Evolutionary conservation across 768 basidiomycete species (phyloP).

Genomic region (Paxillus rubicundulus): DNA sequence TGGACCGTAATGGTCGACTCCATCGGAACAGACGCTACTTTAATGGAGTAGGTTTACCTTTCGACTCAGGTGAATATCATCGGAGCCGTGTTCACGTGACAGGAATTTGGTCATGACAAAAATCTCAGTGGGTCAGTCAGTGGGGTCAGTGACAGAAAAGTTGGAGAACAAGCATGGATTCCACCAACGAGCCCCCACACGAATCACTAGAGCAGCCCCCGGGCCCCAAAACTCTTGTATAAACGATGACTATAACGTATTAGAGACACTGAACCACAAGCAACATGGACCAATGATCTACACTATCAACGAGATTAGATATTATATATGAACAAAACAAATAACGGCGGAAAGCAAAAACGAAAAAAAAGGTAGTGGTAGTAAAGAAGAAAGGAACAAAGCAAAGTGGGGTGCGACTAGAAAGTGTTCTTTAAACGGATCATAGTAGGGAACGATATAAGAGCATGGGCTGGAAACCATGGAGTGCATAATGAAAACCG

Average conservation of each 20-base stretch:
- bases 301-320: slow-evolving; percentile 29
- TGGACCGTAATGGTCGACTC: background rate
- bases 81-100: background rate
- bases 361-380: background rate
- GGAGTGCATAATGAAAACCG: slow-evolving; percentile 26
- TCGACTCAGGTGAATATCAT: background rate
- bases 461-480: background rate
- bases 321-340: slow-evolving; percentile 31
- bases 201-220: too few relatives aligned
- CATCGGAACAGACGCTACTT: background rate
- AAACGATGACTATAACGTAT: slow-evolving; percentile 37
- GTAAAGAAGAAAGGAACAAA: background rate
- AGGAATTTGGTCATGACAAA: too few relatives aligned
- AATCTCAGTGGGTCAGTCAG: too few relatives aligned
- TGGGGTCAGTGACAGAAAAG: too few relatives aligned
- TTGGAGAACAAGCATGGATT: too few relatives aligned
- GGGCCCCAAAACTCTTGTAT: slow-evolving; percentile 16
- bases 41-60: background rate
- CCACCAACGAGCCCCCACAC: too few relatives aligned
- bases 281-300: slow-evolving; percentile 22
- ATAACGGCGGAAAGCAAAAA: slow-evolving; percentile 15
- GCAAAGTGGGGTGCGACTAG: slow-evolving; percentile 11
- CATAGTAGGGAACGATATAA: slow-evolving; percentile 14
- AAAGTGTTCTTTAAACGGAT: slow-evolving; percentile 13
- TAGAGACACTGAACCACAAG: slow-evolving; percentile 25